phyloP scores from a whole-genome alignment of 169 alveolate species.

The Eimeria brunetti region DNA sequence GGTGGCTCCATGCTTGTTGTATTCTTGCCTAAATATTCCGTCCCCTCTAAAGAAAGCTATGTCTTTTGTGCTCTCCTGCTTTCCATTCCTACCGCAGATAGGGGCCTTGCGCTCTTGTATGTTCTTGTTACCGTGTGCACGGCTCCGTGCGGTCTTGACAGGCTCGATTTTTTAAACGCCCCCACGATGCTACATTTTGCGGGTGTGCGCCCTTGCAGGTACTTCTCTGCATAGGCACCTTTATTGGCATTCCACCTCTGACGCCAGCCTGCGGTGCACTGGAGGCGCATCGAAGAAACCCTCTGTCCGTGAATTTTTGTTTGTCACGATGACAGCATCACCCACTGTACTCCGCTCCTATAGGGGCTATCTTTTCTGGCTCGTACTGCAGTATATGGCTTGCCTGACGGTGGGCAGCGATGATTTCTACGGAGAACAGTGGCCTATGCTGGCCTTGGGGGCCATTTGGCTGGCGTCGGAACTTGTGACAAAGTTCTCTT shows the following conservation, averaged over 20 bases:
- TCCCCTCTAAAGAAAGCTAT: not conserved
- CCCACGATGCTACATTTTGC: not conserved
- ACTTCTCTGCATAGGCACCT: not conserved
- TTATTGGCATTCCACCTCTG: not conserved
- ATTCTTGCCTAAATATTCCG: not conserved
- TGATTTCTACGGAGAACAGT: not conserved
- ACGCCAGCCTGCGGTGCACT: not conserved
- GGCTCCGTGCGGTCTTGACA: too few relatives aligned
- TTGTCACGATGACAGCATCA: not conserved
- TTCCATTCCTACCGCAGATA: not conserved
- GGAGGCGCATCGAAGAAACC: not conserved
- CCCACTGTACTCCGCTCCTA: constrained; percentile 1
- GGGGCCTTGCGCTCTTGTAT: not conserved
- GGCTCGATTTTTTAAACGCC: not conserved
- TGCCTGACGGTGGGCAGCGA: not conserved
- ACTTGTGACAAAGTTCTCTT: constrained; percentile 1
- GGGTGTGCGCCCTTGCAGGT: not conserved
- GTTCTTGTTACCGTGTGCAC: not conserved
- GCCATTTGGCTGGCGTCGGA: constrained; percentile 24
- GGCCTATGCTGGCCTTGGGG: constrained; percentile 34
- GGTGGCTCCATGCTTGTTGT: not conserved
- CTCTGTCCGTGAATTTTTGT: not conserved
- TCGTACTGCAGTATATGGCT: not conserved
- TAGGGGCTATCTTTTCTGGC: constrained; percentile 37
- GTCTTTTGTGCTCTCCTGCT: not conserved